Base-by-base conservation (phyloP, 176 grass and related monocot genomes). In the Aegilops sharonensis region DNA sequence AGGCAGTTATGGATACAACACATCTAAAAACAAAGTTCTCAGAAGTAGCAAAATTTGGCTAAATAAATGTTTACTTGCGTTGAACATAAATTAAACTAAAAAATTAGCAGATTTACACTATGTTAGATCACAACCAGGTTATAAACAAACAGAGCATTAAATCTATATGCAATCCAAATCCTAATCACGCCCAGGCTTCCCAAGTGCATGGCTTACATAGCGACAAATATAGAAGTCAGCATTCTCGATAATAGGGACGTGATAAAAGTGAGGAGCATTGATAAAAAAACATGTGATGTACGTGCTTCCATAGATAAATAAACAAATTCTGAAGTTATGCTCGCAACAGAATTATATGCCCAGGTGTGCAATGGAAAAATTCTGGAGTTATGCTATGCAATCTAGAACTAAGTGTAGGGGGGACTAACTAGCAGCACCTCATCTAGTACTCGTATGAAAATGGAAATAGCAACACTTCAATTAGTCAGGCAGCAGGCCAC, bases 241-340 rank as follows among this genome's bases (percentile, higher is more conserved):
- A 43, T 43, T 43, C 40, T 43, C 40, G 40, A 43, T 11, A 43
- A 84, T 21, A 75, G 79, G 60, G 43, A 84, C 47, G 24, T 78
- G 40, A 23, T 6, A 35, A 60, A 79, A 45, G 42, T 45, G 42
- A 45, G 42, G 10, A 34, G 34, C 11, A 15, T 48, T 2, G 18
- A 42, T 65, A 57, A 10, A 21, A 21, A 57, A 42, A 43, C 84
- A 90, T 78, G 65, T 79, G 84, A 72, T 21, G 27, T 73, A 80
- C 30, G 45, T 85, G 68, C 65, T 23, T 6, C 20, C 48, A 45
- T 11, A 45, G 42, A 45, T 30, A 77, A 27, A 68, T 29, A n/a
- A 29, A 68, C 17, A 14, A 13, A 63, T 34, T 12, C 42, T 45
- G 42, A 3, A 12, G 42, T 45, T 45, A 45, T 45, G 42, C 42